A percentile compares a stretch with the other conserved stretches of the same genome.
Conservation (phyloP, 1,139 yeast species). For the Magnusiomyces sp. region DNA sequence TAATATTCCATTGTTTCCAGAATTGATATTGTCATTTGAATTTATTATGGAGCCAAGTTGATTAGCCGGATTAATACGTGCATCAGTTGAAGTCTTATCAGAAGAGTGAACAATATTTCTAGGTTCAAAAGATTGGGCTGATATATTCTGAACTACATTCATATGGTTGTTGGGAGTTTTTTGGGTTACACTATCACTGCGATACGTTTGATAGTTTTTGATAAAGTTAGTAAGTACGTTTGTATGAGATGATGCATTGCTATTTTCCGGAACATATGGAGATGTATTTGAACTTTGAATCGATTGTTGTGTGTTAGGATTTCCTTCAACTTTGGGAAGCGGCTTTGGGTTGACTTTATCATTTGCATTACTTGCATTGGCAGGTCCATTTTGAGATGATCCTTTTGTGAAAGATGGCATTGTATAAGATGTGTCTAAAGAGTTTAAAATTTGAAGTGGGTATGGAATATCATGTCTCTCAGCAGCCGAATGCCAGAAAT, state of each 20-base stretch:
- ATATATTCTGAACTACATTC: background rate
- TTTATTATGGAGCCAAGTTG: too few species aligned
- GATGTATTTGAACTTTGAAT: background rate
- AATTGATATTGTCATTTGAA: background rate
- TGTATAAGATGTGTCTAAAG: background rate
- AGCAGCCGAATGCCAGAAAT: background rate
- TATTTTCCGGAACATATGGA: background rate
- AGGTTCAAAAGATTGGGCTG: background rate
- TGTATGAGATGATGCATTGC: background rate
- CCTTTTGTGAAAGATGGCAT: background rate
- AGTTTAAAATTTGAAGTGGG: background rate
- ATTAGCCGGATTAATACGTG: too few species aligned
- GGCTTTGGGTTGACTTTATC: background rate
- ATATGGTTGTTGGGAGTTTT: background rate
- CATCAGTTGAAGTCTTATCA: too few species aligned
- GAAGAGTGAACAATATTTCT: too few species aligned
- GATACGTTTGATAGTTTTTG: too few species aligned
- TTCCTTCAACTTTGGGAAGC: background rate
- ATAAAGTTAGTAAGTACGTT: too few species aligned
- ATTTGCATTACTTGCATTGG: background rate
- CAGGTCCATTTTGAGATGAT: background rate
- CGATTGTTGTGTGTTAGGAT: background rate
- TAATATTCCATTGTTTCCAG: background rate
- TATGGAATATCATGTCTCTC: background rate
- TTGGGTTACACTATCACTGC: too few species aligned